Evolutionary conservation across 345 rosid genomes (phyloP).

Genomic region (Pugionium dolabratum): DNA sequence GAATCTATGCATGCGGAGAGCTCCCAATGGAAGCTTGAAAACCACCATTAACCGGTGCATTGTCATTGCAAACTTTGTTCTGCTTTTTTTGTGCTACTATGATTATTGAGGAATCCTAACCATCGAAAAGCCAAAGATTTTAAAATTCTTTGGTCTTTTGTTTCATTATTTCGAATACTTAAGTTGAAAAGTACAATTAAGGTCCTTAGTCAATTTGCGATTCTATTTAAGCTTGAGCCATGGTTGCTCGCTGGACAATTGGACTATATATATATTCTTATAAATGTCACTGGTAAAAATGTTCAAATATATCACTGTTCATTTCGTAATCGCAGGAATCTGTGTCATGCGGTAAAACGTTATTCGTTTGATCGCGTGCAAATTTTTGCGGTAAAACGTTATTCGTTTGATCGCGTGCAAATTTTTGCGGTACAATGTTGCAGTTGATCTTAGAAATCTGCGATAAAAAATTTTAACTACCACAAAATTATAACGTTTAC

Average conservation of each 20-base stretch:
- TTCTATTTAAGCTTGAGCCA: slow-evolving; percentile 55
- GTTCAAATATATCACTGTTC: neutral
- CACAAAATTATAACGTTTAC: too few relatives aligned
- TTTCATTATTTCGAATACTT: slow-evolving; percentile 15
- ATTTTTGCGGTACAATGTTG: too few relatives aligned
- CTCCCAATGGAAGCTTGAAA: slow-evolving; percentile 63
- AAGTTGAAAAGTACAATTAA: slow-evolving; percentile 27
- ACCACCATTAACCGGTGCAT: neutral
- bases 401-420: too few relatives aligned
- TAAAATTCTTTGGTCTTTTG: slow-evolving; percentile 9
- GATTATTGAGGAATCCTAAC: slow-evolving; percentile 21
- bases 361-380: too few relatives aligned
- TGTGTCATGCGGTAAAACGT: too few relatives aligned
- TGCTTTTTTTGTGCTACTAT: slow-evolving; percentile 20
- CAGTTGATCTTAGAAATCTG: too few relatives aligned
- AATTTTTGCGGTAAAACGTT: too few relatives aligned
- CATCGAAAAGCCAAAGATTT: slow-evolving; percentile 7
- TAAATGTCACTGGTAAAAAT: neutral
- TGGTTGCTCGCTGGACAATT: slow-evolving; percentile 58
- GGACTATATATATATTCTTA: slow-evolving; percentile 12
- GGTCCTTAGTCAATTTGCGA: slow-evolving; percentile 16
- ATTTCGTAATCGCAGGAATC: too few relatives aligned
- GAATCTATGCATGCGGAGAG: slow-evolving; percentile 81
- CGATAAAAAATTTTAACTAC: too few relatives aligned
- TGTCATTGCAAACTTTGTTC: slow-evolving; percentile 10